Conservation (phyloP, 257 asterid genomes). For the Gardenia jasminoides region DNA sequence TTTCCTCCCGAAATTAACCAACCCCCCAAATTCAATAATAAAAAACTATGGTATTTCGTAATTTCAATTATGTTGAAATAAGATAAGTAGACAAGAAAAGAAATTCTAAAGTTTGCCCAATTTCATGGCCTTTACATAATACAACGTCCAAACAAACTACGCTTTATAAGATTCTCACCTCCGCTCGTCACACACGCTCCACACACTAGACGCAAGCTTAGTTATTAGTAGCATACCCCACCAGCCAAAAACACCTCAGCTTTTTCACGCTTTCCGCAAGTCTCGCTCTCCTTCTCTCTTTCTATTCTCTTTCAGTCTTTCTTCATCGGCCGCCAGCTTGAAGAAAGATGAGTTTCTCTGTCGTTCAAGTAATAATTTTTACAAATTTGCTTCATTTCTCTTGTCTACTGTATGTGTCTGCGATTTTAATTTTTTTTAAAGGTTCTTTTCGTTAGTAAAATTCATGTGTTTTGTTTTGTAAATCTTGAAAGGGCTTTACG, state of each 20-base stretch:
- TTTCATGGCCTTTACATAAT: no score
- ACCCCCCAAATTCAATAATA: no score
- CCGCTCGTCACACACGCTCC: no score
- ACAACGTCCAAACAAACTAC: no score
- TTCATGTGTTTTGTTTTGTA: slow-evolving; percentile 18
- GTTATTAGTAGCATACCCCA: no score
- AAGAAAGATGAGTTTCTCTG: slow-evolving; percentile 34
- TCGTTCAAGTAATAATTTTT: slow-evolving; percentile 31
- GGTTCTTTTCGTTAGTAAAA: slow-evolving; percentile 5
- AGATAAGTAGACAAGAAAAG: no score
- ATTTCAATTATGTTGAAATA: no score
- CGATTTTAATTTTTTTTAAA: neutral
- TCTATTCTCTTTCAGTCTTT: neutral
- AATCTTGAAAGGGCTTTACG: slow-evolving; percentile 58
- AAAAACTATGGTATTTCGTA: no score
- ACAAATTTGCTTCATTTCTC: neutral
- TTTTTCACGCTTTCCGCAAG: neutral
- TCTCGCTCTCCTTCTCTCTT: neutral
- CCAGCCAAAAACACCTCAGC: neutral
- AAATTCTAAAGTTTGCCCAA: no score
- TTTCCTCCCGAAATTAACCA: no score
- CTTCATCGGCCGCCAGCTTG: neutral
- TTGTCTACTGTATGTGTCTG: neutral
- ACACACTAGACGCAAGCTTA: no score
- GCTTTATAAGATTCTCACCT: no score